These are phyloP conservation scores for Spathaspora sp. DNA, from an alignment of 805 yeast species.

Conservation along the genomic window DNA sequence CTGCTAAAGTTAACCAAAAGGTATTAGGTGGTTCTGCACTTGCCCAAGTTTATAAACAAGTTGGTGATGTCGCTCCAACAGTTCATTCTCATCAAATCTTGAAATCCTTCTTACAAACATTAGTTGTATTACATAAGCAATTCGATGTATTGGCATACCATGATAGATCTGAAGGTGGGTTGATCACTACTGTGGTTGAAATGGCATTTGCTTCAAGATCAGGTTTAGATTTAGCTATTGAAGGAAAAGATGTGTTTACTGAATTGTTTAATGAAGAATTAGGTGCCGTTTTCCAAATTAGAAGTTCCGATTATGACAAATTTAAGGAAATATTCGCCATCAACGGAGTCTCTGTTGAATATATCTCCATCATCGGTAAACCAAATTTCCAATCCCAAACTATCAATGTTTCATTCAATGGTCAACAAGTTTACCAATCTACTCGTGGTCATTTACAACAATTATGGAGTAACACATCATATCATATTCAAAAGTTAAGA, in stretches of 20 bases:
- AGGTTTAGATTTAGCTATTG: constrained; percentile 57
- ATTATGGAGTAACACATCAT: constrained; percentile 84
- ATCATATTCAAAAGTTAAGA: constrained; percentile 84
- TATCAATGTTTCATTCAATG: constrained; percentile 47
- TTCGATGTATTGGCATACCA: constrained; percentile 82
- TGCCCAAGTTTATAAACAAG: constrained; percentile 87
- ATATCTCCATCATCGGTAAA: constrained; percentile 62
- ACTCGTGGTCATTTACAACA: constrained; percentile 74
- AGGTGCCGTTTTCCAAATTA: constrained; percentile 93
- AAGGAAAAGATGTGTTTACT: constrained; percentile 41
- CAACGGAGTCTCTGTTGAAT: constrained; percentile 53
- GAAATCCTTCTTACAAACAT: constrained; percentile 66
- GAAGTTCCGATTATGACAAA: constrained; percentile 45
- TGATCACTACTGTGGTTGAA: constrained; percentile 78
- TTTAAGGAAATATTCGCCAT: constrained; percentile 55
- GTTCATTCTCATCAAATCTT: constrained; percentile 66
- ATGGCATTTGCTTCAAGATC: constrained; percentile 97
- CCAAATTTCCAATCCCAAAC: constrained; percentile 54
- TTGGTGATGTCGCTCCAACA: constrained; percentile 80
- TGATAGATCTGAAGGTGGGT: constrained; percentile 96
- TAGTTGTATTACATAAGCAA: constrained; percentile 66
- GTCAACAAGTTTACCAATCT: constrained; percentile 42
- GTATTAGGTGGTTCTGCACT: constrained; percentile 91
- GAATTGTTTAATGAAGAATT: constrained; percentile 87
- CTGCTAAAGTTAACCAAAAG: constrained; percentile 38